Evolutionary conservation across 139 green algal genomes (phyloP), one percentile per base, ranked within the genome.

Genomic region (Klebsormidium nitens): DNA sequence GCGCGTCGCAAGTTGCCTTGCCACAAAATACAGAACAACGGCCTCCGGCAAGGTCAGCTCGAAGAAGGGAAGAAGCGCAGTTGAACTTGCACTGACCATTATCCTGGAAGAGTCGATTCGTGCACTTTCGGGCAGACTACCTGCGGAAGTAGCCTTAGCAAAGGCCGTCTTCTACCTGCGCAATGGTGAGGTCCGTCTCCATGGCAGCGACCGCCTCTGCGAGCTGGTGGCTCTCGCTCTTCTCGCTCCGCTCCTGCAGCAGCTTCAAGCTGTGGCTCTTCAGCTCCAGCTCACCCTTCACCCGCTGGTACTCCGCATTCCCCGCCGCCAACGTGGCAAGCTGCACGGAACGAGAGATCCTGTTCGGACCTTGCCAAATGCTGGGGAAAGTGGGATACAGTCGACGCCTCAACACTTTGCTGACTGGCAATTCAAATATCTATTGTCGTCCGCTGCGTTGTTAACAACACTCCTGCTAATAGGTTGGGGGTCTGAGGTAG

Each of bases 191-290:
- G 71, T 92, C 80, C 39, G 19, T 47, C 63, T 77, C 64, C 34
- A 84, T 79, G 19, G 66, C 56, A 5, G 83, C 79, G 17, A 87
- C 83, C 5, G 84, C 78, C 32, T 82, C 75, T 17, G 71, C 72
- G 6, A 91, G 64, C 70, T 77, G 65, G 38, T 76, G 56, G 35
- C 72, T 11, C 38, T 76, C 72, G 48, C 72, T 77, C 66, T 80
- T 40, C 44, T 68, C 26, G 14, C 77, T 28, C 29, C 71, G 65
- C 46, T 55, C 36, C 50, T 77, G n/a, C 31, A 69, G 80, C 35
- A 95, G 78, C 59, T 90, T 84, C 50, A 93, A 63, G 77, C 94
- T 78, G 66, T 91, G 84, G n/a, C 62, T 68, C 35, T 34, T 36
- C 34, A 81, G 34, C 40, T 77, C 31, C 35, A 81, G 60, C 44